Conservation (phyloP, 1,284 basidiomycete species). For the Somion occarium region DNA sequence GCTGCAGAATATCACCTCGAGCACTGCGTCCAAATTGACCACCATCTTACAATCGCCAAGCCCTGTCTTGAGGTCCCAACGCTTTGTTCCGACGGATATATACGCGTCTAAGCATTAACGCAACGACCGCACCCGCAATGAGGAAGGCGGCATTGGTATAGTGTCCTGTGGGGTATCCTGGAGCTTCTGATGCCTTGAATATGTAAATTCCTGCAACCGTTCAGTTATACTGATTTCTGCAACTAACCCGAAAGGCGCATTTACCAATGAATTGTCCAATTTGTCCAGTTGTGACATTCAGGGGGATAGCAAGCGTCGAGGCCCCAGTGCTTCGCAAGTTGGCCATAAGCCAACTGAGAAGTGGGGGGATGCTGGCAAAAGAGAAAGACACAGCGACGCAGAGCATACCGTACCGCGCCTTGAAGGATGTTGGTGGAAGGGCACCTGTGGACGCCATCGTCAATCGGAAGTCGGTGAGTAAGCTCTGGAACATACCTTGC, state of each 20-base stretch:
- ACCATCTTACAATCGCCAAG: conserved; percentile 16
- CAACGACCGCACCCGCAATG: conserved; percentile 19
- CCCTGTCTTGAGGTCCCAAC: conserved; percentile 12
- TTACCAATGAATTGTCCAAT: conserved; percentile 32
- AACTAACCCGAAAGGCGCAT: not conserved
- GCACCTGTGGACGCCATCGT: conserved; percentile 18
- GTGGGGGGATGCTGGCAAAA: conserved; percentile 32
- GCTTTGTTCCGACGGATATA: conserved; percentile 18
- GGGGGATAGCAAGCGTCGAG: conserved; percentile 30
- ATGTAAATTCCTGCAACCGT: conserved; percentile 30
- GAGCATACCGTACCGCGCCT: conserved; percentile 31
- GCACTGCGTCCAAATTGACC: no score
- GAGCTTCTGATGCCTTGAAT: conserved; percentile 30
- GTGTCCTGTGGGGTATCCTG: conserved; percentile 32
- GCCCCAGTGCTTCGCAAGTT: conserved; percentile 31
- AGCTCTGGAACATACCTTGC: conserved; percentile 13
- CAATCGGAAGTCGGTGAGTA: not conserved
- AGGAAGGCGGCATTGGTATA: conserved; percentile 33
- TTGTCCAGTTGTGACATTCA: conserved; percentile 34
- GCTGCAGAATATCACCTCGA: no score
- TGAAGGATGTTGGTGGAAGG: conserved; percentile 27
- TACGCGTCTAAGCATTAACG: conserved; percentile 16
- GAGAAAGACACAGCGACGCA: conserved; percentile 31
- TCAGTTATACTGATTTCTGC: not conserved
- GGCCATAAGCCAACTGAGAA: conserved; percentile 34